phyloP scores from a whole-genome alignment of 148 eudicot genomes.

The Drosera capensis region DNA sequence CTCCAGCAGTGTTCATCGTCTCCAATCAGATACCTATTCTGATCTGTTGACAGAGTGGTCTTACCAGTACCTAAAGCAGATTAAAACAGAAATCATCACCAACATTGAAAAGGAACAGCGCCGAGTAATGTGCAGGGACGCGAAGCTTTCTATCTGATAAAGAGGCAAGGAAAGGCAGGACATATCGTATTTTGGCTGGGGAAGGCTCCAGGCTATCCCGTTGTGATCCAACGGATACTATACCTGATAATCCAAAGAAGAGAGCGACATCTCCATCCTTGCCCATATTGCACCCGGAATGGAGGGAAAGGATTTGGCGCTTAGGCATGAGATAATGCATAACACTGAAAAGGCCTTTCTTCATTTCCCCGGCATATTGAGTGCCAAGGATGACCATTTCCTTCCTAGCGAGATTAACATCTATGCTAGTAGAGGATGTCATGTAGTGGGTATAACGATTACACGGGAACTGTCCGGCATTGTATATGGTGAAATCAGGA shows the following conservation, averaged over 20 bases:
- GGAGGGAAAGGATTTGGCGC: conserved; percentile 64
- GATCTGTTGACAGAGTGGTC: conserved; percentile 71
- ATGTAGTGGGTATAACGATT: conserved; percentile 78
- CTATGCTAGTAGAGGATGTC: conserved; percentile 83
- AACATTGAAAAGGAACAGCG: not conserved
- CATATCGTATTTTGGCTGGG: not conserved
- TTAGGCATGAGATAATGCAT: conserved; percentile 90
- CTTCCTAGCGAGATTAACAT: conserved; percentile 53
- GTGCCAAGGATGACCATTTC: conserved; percentile 90
- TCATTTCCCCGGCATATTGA: conserved; percentile 86
- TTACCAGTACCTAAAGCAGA: conserved; percentile 52
- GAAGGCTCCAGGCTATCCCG: not conserved
- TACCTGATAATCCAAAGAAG: conserved; percentile 83
- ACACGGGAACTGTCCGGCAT: conserved; percentile 77
- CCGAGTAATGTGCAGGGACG: not conserved
- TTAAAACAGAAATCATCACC: not conserved
- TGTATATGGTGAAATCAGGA: conserved; percentile 83
- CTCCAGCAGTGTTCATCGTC: conserved; percentile 83
- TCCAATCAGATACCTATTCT: conserved; percentile 55
- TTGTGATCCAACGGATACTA: conserved; percentile 3
- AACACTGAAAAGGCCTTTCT: conserved; percentile 73
- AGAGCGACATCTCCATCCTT: conserved; percentile 75
- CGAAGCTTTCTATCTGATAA: not conserved
- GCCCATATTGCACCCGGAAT: conserved; percentile 81
- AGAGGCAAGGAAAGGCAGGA: not conserved